These are phyloP conservation scores for Metahyphopichia silvanorum DNA, from an alignment of 805 yeast species.

Conservation along the genomic window DNA sequence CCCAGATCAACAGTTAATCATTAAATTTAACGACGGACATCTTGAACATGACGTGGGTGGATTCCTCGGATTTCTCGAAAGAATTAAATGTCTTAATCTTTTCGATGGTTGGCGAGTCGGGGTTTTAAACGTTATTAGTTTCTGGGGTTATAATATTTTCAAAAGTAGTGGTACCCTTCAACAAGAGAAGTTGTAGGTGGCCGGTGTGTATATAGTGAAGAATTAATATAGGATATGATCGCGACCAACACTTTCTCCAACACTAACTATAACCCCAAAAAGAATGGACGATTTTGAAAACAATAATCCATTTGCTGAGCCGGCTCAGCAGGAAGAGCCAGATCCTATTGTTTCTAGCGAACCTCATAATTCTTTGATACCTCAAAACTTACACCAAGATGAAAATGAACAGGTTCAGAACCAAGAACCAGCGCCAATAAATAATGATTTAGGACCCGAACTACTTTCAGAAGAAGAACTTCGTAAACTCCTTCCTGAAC, in stretches of 20 bases:
- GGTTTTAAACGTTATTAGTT: slow-evolving; percentile 70
- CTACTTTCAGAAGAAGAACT: slow-evolving; percentile 39
- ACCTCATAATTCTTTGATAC: slow-evolving; percentile 2
- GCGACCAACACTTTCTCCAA: too few species aligned
- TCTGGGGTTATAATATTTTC: slow-evolving; percentile 72
- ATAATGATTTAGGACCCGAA: slow-evolving; percentile 4
- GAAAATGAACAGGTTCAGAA: slow-evolving; percentile 6
- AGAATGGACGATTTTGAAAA: slow-evolving; percentile 38
- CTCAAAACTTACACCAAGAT: slow-evolving; percentile 15
- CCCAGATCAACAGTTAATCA: slow-evolving; percentile 50
- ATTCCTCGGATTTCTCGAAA: slow-evolving; percentile 34
- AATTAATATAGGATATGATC: too few species aligned
- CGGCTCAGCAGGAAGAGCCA: slow-evolving; percentile 9
- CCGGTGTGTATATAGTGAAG: too few species aligned
- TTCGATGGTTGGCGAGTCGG: slow-evolving; percentile 95
- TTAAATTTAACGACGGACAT: slow-evolving; percentile 47
- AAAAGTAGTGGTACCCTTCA: slow-evolving; percentile 42
- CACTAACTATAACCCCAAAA: too few species aligned
- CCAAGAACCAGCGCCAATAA: slow-evolving; percentile 6
- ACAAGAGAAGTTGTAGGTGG: slow-evolving; percentile 29
- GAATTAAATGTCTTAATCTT: slow-evolving; percentile 26
- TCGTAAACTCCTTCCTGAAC: slow-evolving; percentile 47
- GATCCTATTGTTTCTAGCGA: too few species aligned
- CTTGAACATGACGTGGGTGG: slow-evolving; percentile 23
- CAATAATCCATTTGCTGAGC: slow-evolving; percentile 42